These are phyloP conservation scores for Hamigera avellanea DNA, from an alignment of 495 filamentous ascomycete genomes.

Conservation along the genomic window DNA sequence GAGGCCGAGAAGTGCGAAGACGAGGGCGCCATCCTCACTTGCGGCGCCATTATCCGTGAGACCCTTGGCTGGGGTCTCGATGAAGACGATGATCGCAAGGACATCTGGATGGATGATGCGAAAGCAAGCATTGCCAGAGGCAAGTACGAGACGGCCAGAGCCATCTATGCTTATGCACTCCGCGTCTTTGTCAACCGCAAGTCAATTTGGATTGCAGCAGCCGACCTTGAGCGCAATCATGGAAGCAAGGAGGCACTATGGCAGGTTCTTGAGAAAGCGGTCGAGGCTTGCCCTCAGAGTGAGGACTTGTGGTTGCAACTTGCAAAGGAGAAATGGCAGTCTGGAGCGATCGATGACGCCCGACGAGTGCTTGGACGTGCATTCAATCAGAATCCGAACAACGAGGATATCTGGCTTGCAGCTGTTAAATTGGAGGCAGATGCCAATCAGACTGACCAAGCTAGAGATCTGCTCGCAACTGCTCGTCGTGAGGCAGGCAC, in stretches of 20 bases:
- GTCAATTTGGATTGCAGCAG: slow-evolving; percentile 77
- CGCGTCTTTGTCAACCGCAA: slow-evolving; percentile 77
- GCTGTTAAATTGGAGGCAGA: slow-evolving; percentile 93
- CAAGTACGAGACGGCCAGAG: slow-evolving; percentile 78
- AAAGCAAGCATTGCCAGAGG: slow-evolving; percentile 63
- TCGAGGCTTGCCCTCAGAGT: slow-evolving; percentile 79
- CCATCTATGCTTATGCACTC: slow-evolving; percentile 84
- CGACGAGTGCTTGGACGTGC: slow-evolving; percentile 71
- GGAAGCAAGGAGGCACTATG: slow-evolving; percentile 74
- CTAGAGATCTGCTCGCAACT: slow-evolving; percentile 64
- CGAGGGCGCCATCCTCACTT: slow-evolving; percentile 79
- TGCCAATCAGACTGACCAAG: slow-evolving; percentile 65
- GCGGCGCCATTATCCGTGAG: slow-evolving; percentile 76
- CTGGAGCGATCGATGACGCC: slow-evolving; percentile 74
- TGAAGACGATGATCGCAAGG: slow-evolving; percentile 92
- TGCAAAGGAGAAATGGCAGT: slow-evolving; percentile 85
- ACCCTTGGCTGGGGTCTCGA: slow-evolving; percentile 90
- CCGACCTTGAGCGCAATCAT: slow-evolving; percentile 83
- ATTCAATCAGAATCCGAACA: slow-evolving; percentile 87
- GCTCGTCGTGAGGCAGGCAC: slow-evolving; percentile 82
- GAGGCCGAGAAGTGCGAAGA: slow-evolving; percentile 93
- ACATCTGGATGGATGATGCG: slow-evolving; percentile 91
- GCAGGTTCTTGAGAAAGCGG: slow-evolving; percentile 81
- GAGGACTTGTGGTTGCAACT: slow-evolving; percentile 95
- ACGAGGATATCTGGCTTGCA: slow-evolving; percentile 93